These are phyloP conservation scores for Secale cereale DNA, from an alignment of 176 grass and related monocot species.

Conservation along the genomic window DNA sequence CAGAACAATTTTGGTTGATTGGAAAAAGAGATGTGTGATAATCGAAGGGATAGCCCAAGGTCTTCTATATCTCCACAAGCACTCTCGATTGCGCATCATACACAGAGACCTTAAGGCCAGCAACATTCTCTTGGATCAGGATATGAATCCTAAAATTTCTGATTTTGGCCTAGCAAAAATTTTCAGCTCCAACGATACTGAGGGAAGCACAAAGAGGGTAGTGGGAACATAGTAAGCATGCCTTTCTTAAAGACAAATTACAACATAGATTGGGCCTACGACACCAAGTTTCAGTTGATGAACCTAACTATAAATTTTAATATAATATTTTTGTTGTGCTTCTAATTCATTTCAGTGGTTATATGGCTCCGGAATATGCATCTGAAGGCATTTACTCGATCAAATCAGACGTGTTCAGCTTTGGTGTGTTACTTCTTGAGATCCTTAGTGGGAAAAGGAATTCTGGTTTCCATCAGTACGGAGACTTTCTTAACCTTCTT, in stretches of 20 bases:
- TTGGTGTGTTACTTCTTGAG: constrained; percentile 43
- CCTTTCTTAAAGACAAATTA: neutral
- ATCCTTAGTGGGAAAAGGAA: constrained; percentile 40
- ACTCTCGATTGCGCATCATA: constrained; percentile 21
- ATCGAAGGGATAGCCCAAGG: constrained; percentile 37
- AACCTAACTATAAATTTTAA: neutral
- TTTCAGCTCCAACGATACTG: constrained; percentile 17
- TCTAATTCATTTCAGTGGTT: neutral
- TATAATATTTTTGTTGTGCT: neutral
- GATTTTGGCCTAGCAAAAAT: constrained; percentile 42
- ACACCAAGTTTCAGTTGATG: neutral
- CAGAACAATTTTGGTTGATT: neutral
- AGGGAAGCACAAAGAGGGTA: constrained; percentile 32
- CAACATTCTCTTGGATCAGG: constrained; percentile 32
- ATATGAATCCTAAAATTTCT: constrained; percentile 37
- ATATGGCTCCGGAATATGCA: constrained; percentile 39
- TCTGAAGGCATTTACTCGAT: constrained; percentile 33
- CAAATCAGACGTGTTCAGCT: constrained; percentile 43
- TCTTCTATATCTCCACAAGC: constrained; percentile 34
- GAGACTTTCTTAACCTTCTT: constrained; percentile 28
- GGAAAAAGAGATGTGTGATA: neutral
- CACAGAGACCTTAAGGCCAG: constrained; percentile 35
- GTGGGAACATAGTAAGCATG: constrained; percentile 38
- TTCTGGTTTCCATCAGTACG: constrained; percentile 10
- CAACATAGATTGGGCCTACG: neutral